Conservation (phyloP, 257 asterid species). For the Petunia secreta region DNA sequence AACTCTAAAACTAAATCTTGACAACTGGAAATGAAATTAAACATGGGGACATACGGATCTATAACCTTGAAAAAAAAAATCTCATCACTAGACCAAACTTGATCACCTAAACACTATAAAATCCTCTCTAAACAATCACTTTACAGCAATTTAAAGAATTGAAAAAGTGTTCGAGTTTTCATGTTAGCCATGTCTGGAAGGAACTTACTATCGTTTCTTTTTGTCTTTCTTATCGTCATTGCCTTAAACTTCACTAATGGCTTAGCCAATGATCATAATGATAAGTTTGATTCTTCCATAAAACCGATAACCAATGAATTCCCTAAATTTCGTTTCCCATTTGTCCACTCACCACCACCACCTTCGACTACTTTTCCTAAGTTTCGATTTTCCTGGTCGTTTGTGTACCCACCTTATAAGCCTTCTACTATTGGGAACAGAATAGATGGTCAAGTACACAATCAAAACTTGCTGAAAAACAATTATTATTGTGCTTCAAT, state of each 20-base stretch:
- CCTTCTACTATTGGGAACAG: background rate
- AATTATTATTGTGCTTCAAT: background rate
- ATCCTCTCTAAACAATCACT: conserved; percentile 11
- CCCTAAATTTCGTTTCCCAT: background rate
- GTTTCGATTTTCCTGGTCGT: background rate
- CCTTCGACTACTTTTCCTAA: conserved; percentile 11
- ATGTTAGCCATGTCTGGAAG: conserved; percentile 15
- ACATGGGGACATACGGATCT: background rate
- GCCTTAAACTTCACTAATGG: conserved; percentile 19
- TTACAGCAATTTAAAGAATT: background rate
- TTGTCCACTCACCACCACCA: background rate
- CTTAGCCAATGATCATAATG: background rate
- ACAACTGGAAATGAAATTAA: background rate
- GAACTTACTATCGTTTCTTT: background rate
- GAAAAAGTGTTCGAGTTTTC: background rate
- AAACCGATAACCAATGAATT: no score
- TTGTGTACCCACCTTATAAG: background rate
- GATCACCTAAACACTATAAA: conserved; percentile 1
- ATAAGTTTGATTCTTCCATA: background rate
- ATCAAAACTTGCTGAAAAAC: background rate
- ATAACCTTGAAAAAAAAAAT: background rate
- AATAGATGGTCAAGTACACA: background rate
- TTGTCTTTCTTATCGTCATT: background rate
- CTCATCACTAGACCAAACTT: background rate
- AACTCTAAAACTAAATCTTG: conserved; percentile 6